Evolutionary conservation across 2,329 filamentous ascomycete species (phyloP).

Genomic region (Zasmidium citrigriseum): DNA sequence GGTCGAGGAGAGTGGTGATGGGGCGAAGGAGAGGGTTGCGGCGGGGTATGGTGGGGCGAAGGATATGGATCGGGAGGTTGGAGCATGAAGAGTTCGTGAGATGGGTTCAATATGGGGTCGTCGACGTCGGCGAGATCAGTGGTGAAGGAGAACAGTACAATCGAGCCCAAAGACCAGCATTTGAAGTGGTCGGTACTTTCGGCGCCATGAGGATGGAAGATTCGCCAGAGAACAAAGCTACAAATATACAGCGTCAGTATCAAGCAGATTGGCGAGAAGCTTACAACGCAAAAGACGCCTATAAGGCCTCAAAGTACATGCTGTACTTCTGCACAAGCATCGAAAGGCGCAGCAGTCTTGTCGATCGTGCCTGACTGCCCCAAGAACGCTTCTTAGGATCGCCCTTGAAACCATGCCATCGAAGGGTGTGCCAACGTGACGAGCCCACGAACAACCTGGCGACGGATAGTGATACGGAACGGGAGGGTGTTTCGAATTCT

Average conservation of each 20-base stretch:
- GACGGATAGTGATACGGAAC: not conserved
- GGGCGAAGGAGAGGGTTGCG: slow-evolving; percentile 39
- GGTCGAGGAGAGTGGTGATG: slow-evolving; percentile 33
- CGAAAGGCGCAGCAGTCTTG: too few relatives aligned
- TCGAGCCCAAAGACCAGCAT: too few relatives aligned
- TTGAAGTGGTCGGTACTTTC: too few relatives aligned
- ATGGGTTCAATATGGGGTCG: too few relatives aligned
- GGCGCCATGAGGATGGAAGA: too few relatives aligned
- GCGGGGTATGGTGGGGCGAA: slow-evolving; percentile 41
- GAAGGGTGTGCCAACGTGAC: not conserved
- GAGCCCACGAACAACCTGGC: not conserved
- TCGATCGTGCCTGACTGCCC: not conserved
- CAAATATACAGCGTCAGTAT: too few relatives aligned
- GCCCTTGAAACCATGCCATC: not conserved
- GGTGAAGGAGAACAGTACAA: too few relatives aligned
- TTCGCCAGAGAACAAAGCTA: too few relatives aligned
- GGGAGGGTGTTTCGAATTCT: not conserved
- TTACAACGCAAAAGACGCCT: not conserved
- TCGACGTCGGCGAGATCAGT: too few relatives aligned
- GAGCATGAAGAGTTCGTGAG: slow-evolving; percentile 38
- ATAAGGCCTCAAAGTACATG: not conserved
- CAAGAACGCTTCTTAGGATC: not conserved
- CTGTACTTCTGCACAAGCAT: not conserved
- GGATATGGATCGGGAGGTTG: slow-evolving; percentile 50
- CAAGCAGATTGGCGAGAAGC: too few relatives aligned